Evolutionary conservation across 805 yeast species (phyloP), one percentile per base, ranked within the genome.

Genomic region (Nakazawaea anatomiae): DNA sequence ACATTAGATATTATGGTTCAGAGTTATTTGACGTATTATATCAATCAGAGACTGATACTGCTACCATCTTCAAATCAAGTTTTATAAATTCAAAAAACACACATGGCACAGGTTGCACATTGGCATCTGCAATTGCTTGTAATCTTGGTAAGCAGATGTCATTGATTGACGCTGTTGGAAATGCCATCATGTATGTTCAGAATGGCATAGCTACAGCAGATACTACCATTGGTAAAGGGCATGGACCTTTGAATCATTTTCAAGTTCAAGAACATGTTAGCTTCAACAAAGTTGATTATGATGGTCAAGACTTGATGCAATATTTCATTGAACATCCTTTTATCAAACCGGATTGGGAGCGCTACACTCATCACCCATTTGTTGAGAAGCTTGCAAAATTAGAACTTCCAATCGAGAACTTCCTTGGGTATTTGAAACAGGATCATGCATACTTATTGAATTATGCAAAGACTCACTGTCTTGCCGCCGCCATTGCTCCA

Each of bases 81-180:
- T 74, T 61, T 50, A 60, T 75, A 3, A 59, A 68, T 6, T 71
- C 89, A 0, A 64, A 66, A 5, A 78, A 83, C 58, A 82, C 87
- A 1, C 96, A 89, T 63, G 96, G 96, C 10, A 88, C 96, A 2
- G 96, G 96, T 0, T 89, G 96, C 65, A 87, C 96, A 0, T 70
- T 89, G 44, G 80, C 92, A 0, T 83, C 95, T 1, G 76, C 96
- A 1, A 83, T 89, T 53, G 82, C 92, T 1, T 80, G 91, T 2
- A 81, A 85, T 54, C 58, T 88, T 18, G 91, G 94, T 3, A 71
- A 71, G 38, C 84, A 84, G 0, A 53, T 61, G 42, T 34, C 67
- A 0, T 57, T 87, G 10, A 56, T 58, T 1, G 69, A 69, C 4
- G 73, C 95, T 0, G 77, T 86, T 7, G 72, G 74, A 7, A 67